These are phyloP conservation scores for Vigna trinervia DNA, from an alignment of 306 rosid species.

Conservation along the genomic window DNA sequence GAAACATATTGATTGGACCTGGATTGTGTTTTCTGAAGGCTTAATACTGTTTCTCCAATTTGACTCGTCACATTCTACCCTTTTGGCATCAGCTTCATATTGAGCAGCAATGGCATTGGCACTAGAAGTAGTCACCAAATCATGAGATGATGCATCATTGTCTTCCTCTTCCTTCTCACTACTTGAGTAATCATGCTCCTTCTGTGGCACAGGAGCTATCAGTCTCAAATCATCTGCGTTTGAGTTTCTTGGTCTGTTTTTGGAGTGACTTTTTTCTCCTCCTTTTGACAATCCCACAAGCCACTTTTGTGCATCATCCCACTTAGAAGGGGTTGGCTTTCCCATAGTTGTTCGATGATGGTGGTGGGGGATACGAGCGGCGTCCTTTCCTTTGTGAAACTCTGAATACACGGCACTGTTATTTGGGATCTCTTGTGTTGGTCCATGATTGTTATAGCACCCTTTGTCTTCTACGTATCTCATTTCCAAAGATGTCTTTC, in stretches of 20 bases:
- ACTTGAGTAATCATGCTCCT: constrained; percentile 75
- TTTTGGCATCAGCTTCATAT: constrained; percentile 71
- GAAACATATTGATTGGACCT: constrained; percentile 75
- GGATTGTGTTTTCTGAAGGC: constrained; percentile 47
- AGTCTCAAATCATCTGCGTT: constrained; percentile 96
- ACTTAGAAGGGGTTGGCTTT: constrained; percentile 91
- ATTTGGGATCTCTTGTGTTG: constrained; percentile 58
- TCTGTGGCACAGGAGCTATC: constrained; percentile 86
- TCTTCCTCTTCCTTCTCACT: constrained; percentile 58
- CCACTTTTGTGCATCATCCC: constrained; percentile 99
- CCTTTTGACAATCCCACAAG: constrained; percentile 87
- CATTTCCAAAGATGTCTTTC: constrained; percentile 52
- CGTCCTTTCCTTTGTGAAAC: constrained; percentile 74
- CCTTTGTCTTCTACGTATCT: constrained; percentile 84
- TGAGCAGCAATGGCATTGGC: constrained; percentile 19
- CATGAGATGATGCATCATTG: constrained; percentile 31
- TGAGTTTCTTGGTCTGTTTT: constrained; percentile 80
- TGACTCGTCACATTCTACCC: constrained; percentile 74
- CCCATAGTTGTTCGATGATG: constrained; percentile 69
- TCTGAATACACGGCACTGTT: constrained; percentile 62
- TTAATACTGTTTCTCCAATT: constrained; percentile 73
- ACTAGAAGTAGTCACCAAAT: constrained; percentile 6
- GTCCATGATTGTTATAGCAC: constrained; percentile 65
- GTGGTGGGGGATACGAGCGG: constrained; percentile 57
- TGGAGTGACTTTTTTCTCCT: constrained; percentile 74